Evolutionary conservation across 495 filamentous ascomycete genomes (phyloP), one percentile per base, ranked within the genome.

Genomic region (Penicillium bialowiezense): DNA sequence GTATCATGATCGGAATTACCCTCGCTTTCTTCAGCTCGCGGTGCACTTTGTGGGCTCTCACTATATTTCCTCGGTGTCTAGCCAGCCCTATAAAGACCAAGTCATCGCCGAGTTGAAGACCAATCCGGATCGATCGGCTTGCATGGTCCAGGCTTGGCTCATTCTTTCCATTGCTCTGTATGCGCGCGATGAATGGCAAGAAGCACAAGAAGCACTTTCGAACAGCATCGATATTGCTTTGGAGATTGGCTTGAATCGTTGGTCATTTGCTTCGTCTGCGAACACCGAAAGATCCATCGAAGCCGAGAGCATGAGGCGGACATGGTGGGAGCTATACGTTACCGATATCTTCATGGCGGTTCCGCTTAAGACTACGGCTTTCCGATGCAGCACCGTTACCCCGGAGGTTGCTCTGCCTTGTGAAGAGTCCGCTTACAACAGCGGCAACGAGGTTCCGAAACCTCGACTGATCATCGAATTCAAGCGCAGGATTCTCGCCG

Each of bases 301-400:
- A 41, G 68, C 71, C 1, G 71, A 74, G 44, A 71, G 67, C 33
- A 48, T 70, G 41, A 55, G 69, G 43, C 55, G 71, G 28, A 74
- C 71, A 12, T 74, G 69, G 69, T 74, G 71, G 71, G 69, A 72
- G 45, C 55, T 74, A 5, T 71, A 65, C 32, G 61, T 72, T 34
- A 60, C 62, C 12, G 71, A 74, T 21, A 59, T 72, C 19, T 62
- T 62, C 44, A 64, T 70, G 49, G 62, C 69, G 2, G 58, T 64
- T 18, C 55, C 60, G 8, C 61, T 66, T 29, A 64, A 59, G 34
- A 58, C 48, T 7, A 59, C 59, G 12, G 58, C 55, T 3, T 59
- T 68, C 23, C 60, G 62, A 12, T 71, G 68, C 36, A 65, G 66
- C 21, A 56, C 52, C 3, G 59, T 71, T 41, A 35, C 62, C 0